Percentiles rank a stretch among this genome's conserved stretches.
Evolutionary conservation across 2,329 filamentous ascomycete species (phyloP).

Genomic region (Daldinia sp.): DNA sequence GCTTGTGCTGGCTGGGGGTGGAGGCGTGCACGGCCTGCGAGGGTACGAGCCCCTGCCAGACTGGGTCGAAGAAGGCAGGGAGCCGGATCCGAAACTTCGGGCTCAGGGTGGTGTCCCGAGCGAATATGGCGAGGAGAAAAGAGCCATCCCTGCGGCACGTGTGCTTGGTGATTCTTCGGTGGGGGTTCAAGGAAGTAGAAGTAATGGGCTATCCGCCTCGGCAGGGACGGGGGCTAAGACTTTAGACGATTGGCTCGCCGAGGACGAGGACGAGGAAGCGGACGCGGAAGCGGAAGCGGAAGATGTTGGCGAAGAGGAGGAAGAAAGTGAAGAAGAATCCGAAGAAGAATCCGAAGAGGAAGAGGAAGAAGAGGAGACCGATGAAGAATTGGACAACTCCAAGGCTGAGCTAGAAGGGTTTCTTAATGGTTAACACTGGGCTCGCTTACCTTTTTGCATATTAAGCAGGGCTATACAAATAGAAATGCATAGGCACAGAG

Average conservation of each 20-base stretch:
- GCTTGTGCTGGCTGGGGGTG: constrained; percentile 80
- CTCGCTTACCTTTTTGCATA: constrained; percentile 7
- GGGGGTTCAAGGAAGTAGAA: constrained; percentile 49
- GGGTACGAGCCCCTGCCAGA: constrained; percentile 83
- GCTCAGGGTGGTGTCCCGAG: constrained; percentile 46
- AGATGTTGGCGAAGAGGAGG: constrained; percentile 57
- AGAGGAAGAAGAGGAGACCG: constrained; percentile 55
- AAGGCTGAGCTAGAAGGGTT: constrained; percentile 50
- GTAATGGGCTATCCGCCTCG: constrained; percentile 56
- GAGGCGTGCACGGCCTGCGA: constrained; percentile 74
- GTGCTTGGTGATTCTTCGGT: constrained; percentile 65
- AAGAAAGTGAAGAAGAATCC: constrained; percentile 51
- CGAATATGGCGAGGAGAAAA: constrained; percentile 52
- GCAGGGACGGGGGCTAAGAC: constrained; percentile 74
- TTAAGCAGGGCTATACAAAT: background rate
- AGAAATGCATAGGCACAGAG: background rate
- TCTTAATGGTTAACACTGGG: constrained; percentile 41
- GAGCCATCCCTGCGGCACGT: constrained; percentile 65
- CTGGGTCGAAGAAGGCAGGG: constrained; percentile 82
- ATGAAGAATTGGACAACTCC: constrained; percentile 53
- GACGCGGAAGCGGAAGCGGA: constrained; percentile 55
- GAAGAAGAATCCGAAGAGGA: constrained; percentile 56
- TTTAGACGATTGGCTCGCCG: constrained; percentile 91
- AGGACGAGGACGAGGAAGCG: constrained; percentile 68
- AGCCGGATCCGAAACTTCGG: constrained; percentile 79